Percentiles rank a stretch among this genome's conserved stretches.
Evolutionary conservation across 1,139 yeast species (phyloP).

Genomic region (Yamadazyma conglobata): DNA sequence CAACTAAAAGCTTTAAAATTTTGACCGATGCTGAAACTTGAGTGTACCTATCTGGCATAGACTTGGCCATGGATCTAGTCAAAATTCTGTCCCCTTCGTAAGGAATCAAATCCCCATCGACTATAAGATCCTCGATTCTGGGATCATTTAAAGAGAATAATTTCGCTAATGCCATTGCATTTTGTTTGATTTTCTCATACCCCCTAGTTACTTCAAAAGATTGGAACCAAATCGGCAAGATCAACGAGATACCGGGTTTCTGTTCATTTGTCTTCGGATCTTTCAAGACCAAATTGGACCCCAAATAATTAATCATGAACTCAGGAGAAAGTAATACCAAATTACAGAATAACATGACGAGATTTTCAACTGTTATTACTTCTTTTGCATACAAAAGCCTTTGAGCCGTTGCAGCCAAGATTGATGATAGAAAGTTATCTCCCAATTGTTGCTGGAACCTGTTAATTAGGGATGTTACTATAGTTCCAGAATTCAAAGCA

Average conservation of each 20-base stretch:
- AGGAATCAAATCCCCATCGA: slow-evolving; percentile 76
- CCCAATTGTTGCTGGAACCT: slow-evolving; percentile 54
- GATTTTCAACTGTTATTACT: slow-evolving; percentile 69
- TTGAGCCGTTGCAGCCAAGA: slow-evolving; percentile 69
- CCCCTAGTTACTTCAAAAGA: slow-evolving; percentile 83
- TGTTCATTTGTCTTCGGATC: slow-evolving; percentile 22
- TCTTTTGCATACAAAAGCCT: slow-evolving; percentile 66
- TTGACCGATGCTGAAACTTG: slow-evolving; percentile 68
- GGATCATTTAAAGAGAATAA: slow-evolving; percentile 58
- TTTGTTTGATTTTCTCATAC: slow-evolving; percentile 65
- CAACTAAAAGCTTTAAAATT: slow-evolving; percentile 65
- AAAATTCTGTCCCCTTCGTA: slow-evolving; percentile 60
- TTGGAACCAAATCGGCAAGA: slow-evolving; percentile 70
- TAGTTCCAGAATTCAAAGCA: slow-evolving; percentile 68
- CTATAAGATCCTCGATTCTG: slow-evolving; percentile 49
- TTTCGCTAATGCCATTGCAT: slow-evolving; percentile 62
- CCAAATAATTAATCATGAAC: slow-evolving; percentile 60
- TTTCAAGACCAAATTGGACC: slow-evolving; percentile 32
- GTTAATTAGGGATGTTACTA: slow-evolving; percentile 62
- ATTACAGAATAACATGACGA: slow-evolving; percentile 73
- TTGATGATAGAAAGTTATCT: slow-evolving; percentile 48
- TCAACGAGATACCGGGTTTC: slow-evolving; percentile 22
- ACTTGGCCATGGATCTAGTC: slow-evolving; percentile 79
- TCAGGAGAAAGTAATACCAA: slow-evolving; percentile 59
- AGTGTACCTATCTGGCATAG: slow-evolving; percentile 61